phyloP scores from a whole-genome alignment of 306 rosid genomes.

The Glycine soja region DNA sequence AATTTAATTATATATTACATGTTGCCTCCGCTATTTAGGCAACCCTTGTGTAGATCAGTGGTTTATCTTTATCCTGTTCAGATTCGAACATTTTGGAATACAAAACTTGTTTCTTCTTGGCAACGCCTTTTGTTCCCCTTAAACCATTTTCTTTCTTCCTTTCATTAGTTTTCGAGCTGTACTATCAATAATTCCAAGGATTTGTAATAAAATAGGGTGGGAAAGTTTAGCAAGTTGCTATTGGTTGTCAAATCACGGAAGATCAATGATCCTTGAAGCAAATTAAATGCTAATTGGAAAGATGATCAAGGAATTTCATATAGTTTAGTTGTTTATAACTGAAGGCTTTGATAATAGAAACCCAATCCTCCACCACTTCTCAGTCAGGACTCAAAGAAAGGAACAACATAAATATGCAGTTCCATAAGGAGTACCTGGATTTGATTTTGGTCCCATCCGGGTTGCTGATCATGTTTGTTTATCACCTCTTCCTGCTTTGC shows the following conservation, averaged over 20 bases:
- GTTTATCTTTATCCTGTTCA: slow-evolving; percentile 12
- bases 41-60: neutral
- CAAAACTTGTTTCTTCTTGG: slow-evolving; percentile 26
- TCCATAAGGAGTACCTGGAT: slow-evolving; percentile 71
- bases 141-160: neutral
- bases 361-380: slow-evolving; percentile 20
- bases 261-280: slow-evolving; percentile 6
- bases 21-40: neutral
- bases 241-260: slow-evolving; percentile 18
- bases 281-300: slow-evolving; percentile 9
- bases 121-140: neutral
- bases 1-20: neutral
- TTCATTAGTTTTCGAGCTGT: neutral
- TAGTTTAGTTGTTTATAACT: slow-evolving; percentile 22
- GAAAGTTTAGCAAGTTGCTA: slow-evolving; percentile 20
- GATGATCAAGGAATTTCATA: slow-evolving; percentile 25
- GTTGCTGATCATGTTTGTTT: slow-evolving; percentile 69
- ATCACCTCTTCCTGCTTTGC: slow-evolving; percentile 71
- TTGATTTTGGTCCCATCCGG: slow-evolving; percentile 77
- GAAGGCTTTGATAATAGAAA: slow-evolving; percentile 8
- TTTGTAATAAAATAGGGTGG: neutral
- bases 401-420: slow-evolving; percentile 50
- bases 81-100: neutral
- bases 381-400: neutral
- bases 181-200: neutral